phyloP scores from a whole-genome alignment of 2,329 filamentous ascomycete species.

The Cucurbitaria berberidis region DNA sequence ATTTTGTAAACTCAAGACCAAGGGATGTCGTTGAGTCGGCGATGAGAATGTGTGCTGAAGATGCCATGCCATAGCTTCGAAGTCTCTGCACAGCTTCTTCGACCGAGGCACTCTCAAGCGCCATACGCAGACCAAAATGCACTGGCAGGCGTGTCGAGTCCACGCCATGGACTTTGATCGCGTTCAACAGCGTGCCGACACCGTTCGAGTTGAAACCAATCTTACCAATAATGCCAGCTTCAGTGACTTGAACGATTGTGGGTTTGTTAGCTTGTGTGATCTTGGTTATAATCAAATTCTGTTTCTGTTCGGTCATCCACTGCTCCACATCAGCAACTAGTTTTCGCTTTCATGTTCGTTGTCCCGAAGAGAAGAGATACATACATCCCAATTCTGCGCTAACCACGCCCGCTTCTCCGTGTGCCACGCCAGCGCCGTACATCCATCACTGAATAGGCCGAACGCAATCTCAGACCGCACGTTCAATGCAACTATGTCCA shows the following conservation, averaged over 20 bases:
- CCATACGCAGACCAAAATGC: conserved; percentile 65
- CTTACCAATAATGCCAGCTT: conserved; percentile 68
- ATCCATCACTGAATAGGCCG: conserved; percentile 64
- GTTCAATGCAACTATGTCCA: conserved; percentile 65
- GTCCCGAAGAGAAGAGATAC: conserved; percentile 4
- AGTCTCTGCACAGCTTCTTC: conserved; percentile 55
- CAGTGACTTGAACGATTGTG: conserved; percentile 62
- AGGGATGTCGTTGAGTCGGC: conserved; percentile 56
- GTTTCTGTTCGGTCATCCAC: conserved; percentile 60
- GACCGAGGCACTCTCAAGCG: conserved; percentile 59
- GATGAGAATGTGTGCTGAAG: conserved; percentile 61
- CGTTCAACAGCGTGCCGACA: conserved; percentile 67
- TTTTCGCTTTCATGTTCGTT: too few species aligned
- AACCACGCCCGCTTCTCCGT: conserved; percentile 51
- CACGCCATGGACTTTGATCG: conserved; percentile 64
- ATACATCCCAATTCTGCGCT: conserved; percentile 65
- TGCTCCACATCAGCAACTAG: conserved; percentile 14
- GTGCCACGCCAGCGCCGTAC: conserved; percentile 60
- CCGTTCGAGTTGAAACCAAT: conserved; percentile 67
- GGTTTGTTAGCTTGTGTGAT: conserved; percentile 55
- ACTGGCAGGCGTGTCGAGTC: conserved; percentile 61
- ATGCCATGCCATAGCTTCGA: conserved; percentile 57
- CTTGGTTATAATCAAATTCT: conserved; percentile 58
- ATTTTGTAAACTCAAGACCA: conserved; percentile 58
- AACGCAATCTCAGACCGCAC: conserved; percentile 65